Evolutionary conservation across 1,139 yeast genomes (phyloP), one percentile per base, ranked within the genome.

Genomic region (Blastobotrys malaysiensis): DNA sequence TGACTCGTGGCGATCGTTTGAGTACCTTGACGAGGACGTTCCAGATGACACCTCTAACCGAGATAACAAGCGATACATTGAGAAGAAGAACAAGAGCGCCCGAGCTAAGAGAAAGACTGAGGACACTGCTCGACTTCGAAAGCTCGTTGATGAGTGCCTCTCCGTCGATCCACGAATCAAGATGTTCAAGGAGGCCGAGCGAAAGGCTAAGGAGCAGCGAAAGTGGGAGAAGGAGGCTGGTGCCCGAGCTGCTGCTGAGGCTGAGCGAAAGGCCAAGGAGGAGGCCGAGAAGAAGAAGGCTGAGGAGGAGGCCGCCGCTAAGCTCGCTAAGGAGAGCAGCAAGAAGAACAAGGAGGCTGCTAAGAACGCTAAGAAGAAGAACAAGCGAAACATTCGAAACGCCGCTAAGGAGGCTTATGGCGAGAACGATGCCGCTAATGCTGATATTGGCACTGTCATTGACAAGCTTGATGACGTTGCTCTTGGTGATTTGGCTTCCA

Each of bases 151-250:
- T 74, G 83, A 95, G 71, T 97, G 96, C 47, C 79, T 86, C 67
- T 69, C 80, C 61, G 91, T 86, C 74, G 99, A 93, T 75, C 99
- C 99, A 64, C 88, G 99, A 78, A 88, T 93, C 73, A 88, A 86
- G 77, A 69, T 80, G 69, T 91, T 90, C 83, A 93, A 91, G 79
- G 96, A 93, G 62, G 88, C 83, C 56, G 98, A 93, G 73, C 89
- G 88, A 83, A 85, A 86, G 74, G 98, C 88, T 72, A 93, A 91
- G 80, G 99, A 88, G 69, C 84, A 84, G 74, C 84, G 80, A 80
- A 93, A 91, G 76, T 91, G 98, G 98, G 99, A 93, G 73, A 87
- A 86, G 73, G 99, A 91, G 73, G 96, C 98, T 55, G 98, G 97
- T 64, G 83, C 96, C 47, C 88, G 98, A 79, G 86, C 90, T 71